Evolutionary conservation across 257 asterid species (phyloP).

Genomic region (Henckelia pumila): DNA sequence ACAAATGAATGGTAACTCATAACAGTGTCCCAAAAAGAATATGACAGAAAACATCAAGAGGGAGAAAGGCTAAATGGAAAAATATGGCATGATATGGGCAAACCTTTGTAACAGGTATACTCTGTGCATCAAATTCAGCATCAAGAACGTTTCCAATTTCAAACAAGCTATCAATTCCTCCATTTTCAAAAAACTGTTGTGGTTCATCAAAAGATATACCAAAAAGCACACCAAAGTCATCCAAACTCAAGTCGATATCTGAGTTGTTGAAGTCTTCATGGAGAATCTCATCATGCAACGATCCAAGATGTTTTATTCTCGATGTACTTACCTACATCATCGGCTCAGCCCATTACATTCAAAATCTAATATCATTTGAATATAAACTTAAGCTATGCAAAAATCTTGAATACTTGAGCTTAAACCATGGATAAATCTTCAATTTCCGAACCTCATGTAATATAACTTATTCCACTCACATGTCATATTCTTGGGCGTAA

Average conservation of each 20-base stretch:
- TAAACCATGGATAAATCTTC: not conserved
- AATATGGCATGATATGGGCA: conserved; percentile 9
- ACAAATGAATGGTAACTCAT: not conserved
- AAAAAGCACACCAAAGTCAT: conserved; percentile 35
- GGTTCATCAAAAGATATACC: conserved; percentile 39
- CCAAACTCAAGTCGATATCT: conserved; percentile 45
- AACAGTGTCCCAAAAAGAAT: not conserved
- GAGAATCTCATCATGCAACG: conserved; percentile 26
- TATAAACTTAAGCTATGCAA: not conserved
- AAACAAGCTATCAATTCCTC: conserved; percentile 39
- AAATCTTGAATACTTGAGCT: not conserved
- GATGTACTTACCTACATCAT: conserved; percentile 36
- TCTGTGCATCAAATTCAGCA: conserved; percentile 29
- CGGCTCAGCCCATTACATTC: conserved; percentile 5
- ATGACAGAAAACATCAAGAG: not conserved
- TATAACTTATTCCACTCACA: not conserved
- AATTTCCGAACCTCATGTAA: not conserved
- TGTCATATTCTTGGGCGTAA: conserved; percentile 1
- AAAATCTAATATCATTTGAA: conserved; percentile 9
- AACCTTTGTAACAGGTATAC: conserved; percentile 29
- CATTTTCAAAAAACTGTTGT: conserved; percentile 34
- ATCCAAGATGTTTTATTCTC: conserved; percentile 23
- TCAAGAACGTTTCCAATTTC: conserved; percentile 30
- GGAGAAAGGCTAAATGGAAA: conserved; percentile 13
- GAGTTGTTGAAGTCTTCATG: conserved; percentile 35